Base-by-base conservation (phyloP, 495 filamentous ascomycete genomes). In the Immersiella caudata region DNA sequence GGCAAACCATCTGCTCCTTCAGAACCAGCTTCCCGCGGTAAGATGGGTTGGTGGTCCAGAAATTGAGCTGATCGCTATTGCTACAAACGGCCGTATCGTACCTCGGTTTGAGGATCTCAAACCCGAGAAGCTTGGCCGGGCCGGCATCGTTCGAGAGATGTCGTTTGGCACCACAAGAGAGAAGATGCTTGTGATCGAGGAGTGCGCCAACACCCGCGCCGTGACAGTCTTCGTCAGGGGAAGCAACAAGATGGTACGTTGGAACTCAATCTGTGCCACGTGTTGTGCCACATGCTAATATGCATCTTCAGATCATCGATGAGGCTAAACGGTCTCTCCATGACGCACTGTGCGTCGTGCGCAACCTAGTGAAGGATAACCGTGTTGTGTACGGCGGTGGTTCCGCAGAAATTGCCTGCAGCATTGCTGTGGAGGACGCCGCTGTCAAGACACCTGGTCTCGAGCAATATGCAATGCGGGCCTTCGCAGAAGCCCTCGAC, bases 131-230 rank as follows among this genome's bases (percentile, higher is more conserved):
- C 86, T 99, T 58, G 95, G 95, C 62, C 89, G 80, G 6, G 95
- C 95, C 25, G 95, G 95, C 60, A 82, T 95, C 59, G 94, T 99
- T 49, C 86, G 94, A 62, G 93, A 98, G 81, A 91, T 98, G 89
- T 90, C 86, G 40, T 99, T 99, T 73, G 95, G 95, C 71, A 99
- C 95, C 5, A 98, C 96, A 27, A 86, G 95, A 74, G 95, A 99
- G 79, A 97, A 97, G 86, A 99, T 99, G 95, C 86, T 99, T 66
- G 91, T 99, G 62, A 98, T 99, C 73, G 95, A 99, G 79, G 95
- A 98, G 80, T 98, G 95, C 74, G 95, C 96, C 76, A 98, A 99
- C 83, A 97, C 93, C 59, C 86, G 95, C 67, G 95, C 95, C 29
- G 95, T 98, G 56, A 99, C 95, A 0, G 87, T 95, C 52, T 99